phyloP scores from a whole-genome alignment of 2,329 filamentous ascomycete genomes.

The Coniochaeta sp. region DNA sequence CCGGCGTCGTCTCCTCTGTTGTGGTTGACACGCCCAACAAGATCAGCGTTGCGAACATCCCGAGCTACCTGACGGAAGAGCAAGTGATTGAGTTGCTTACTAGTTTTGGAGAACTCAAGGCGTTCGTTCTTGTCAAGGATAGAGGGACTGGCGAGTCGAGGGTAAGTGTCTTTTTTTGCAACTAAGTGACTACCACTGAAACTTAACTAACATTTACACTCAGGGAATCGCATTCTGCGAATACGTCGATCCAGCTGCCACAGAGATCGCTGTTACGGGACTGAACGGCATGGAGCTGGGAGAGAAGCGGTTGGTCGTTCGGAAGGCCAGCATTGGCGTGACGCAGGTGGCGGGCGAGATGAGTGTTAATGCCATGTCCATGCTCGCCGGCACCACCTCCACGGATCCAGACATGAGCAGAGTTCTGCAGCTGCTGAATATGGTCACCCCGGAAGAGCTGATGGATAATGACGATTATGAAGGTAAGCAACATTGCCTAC shows the following conservation, averaged over 20 bases:
- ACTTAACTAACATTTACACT: not conserved
- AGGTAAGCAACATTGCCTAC: conserved; percentile 44
- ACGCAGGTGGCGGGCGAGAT: conserved; percentile 93
- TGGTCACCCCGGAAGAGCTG: conserved; percentile 94
- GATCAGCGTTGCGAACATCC: conserved; percentile 86
- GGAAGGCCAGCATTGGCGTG: conserved; percentile 83
- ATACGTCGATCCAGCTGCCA: conserved; percentile 70
- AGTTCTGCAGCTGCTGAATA: conserved; percentile 91
- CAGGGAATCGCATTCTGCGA: conserved; percentile 96
- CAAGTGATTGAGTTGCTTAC: conserved; percentile 85
- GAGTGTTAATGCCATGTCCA: conserved; percentile 95
- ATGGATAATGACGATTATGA: conserved; percentile 94
- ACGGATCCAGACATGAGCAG: conserved; percentile 71
- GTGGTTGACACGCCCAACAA: conserved; percentile 94
- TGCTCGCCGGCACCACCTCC: conserved; percentile 86
- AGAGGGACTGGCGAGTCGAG: conserved; percentile 76
- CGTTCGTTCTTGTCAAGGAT: conserved; percentile 87
- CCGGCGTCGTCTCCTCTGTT: conserved; percentile 64
- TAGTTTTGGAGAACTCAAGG: conserved; percentile 87
- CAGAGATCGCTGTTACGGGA: conserved; percentile 80
- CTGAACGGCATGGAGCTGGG: conserved; percentile 91
- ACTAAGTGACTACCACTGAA: not conserved
- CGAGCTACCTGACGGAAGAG: conserved; percentile 79
- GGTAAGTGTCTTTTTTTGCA: conserved; percentile 43
- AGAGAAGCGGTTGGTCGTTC: conserved; percentile 76